Evolutionary conservation across 306 rosid genomes (phyloP).

Genomic region (Myrica gale): DNA sequence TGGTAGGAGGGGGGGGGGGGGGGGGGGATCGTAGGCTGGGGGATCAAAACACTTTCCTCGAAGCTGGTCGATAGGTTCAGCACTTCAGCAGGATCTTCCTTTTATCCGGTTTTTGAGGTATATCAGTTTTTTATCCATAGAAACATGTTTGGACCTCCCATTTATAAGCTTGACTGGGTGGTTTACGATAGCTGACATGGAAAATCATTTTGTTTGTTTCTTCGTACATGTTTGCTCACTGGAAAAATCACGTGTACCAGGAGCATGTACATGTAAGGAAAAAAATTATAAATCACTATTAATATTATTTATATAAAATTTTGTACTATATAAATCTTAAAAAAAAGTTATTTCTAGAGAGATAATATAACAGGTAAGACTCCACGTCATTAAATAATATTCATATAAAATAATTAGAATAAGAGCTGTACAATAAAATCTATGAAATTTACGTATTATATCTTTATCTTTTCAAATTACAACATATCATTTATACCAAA

Average conservation of each 20-base stretch:
- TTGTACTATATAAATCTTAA: too few relatives aligned
- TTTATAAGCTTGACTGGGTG: conserved; percentile 42
- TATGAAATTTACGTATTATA: too few relatives aligned
- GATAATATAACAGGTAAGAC: too few relatives aligned
- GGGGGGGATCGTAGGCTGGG: neutral
- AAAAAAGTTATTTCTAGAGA: too few relatives aligned
- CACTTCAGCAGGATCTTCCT: neutral
- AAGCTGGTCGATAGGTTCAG: neutral
- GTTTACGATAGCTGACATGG: conserved; percentile 39
- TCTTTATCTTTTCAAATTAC: too few relatives aligned
- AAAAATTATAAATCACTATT: too few relatives aligned
- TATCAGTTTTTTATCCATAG: conserved; percentile 39
- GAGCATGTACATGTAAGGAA: neutral
- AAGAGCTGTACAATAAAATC: too few relatives aligned
- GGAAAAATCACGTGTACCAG: neutral
- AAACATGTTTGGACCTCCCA: conserved; percentile 37
- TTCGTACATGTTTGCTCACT: neutral
- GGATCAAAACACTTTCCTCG: neutral
- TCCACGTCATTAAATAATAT: too few relatives aligned
- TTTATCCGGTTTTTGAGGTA: conserved; percentile 9
- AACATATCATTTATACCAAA: too few relatives aligned
- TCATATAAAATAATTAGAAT: too few relatives aligned
- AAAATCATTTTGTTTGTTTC: neutral
- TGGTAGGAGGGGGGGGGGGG: too few relatives aligned
- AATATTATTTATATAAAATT: too few relatives aligned